Conservation (phyloP, 805 yeast genomes). For the Cyberlindnera japonica region DNA sequence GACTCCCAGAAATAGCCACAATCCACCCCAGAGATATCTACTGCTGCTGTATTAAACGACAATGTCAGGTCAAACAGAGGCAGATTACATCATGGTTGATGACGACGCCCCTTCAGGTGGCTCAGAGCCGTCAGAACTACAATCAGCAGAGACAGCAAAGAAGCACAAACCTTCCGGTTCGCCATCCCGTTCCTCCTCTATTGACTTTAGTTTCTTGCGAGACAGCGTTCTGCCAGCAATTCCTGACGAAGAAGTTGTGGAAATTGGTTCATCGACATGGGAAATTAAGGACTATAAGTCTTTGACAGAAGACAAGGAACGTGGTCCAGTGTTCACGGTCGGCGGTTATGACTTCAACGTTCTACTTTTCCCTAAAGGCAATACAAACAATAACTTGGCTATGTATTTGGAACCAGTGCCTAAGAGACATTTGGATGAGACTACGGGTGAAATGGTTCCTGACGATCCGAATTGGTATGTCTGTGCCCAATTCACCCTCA, state of each 20-base stretch:
- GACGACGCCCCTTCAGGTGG: slow-evolving; percentile 4
- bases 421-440: slow-evolving; percentile 24
- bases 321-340: slow-evolving; percentile 45
- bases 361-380: slow-evolving; percentile 75
- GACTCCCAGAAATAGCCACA: neutral
- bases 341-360: slow-evolving; percentile 69
- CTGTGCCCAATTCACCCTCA: slow-evolving; percentile 89
- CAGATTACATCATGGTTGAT: slow-evolving; percentile 7
- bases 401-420: slow-evolving; percentile 74
- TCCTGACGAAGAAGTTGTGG: slow-evolving; percentile 31
- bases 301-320: slow-evolving; percentile 27
- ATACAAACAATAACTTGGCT: slow-evolving; percentile 56
- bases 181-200: slow-evolving; percentile 1
- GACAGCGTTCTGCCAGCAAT: slow-evolving; percentile 24
- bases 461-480: slow-evolving; percentile 66
- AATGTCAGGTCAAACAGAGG: neutral
- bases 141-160: slow-evolving; percentile 3
- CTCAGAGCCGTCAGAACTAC: slow-evolving; percentile 2
- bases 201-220: slow-evolving; percentile 18
- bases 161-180: slow-evolving; percentile 6
- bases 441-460: slow-evolving; percentile 29
- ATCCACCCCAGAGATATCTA: too few relatives aligned
- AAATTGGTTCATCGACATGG: slow-evolving; percentile 37
- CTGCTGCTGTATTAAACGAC: too few relatives aligned
- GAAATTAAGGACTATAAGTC: slow-evolving; percentile 31